Conservation (phyloP, 2,329 filamentous ascomycete species). For the Pestalotiopsis sp. region DNA sequence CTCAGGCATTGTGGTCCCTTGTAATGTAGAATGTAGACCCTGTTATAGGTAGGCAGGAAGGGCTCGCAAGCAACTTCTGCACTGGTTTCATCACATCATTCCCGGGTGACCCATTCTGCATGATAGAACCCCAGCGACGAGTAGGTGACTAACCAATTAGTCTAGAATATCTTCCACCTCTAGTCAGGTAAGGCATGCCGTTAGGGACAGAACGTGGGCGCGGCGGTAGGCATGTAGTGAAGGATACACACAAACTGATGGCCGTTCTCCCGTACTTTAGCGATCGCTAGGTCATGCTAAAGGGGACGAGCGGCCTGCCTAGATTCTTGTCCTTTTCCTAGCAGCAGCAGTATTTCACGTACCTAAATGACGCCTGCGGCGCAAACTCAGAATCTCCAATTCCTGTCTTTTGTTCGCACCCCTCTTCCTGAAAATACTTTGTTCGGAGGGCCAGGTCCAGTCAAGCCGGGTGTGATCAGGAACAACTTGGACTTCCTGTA, state of each 20-base stretch:
- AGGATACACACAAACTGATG: background rate
- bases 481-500: background rate
- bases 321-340: background rate
- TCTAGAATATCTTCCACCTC: too few relatives aligned
- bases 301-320: background rate
- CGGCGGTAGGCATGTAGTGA: background rate
- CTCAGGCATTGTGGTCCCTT: too few relatives aligned
- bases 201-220: background rate
- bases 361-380: background rate
- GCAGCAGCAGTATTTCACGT: background rate
- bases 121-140: background rate
- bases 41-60: background rate
- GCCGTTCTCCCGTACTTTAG: background rate
- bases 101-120: background rate
- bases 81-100: background rate
- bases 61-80: background rate
- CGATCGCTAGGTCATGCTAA: background rate
- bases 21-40: background rate
- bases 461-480: background rate
- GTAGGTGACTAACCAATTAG: too few relatives aligned
- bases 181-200: background rate
- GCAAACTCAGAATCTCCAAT: background rate
- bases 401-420: background rate
- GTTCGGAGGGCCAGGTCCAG: background rate
- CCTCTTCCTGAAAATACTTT: background rate